Evolutionary conservation across 1,139 yeast species (phyloP).

Genomic region (Debaryomycetaceae sp.): DNA sequence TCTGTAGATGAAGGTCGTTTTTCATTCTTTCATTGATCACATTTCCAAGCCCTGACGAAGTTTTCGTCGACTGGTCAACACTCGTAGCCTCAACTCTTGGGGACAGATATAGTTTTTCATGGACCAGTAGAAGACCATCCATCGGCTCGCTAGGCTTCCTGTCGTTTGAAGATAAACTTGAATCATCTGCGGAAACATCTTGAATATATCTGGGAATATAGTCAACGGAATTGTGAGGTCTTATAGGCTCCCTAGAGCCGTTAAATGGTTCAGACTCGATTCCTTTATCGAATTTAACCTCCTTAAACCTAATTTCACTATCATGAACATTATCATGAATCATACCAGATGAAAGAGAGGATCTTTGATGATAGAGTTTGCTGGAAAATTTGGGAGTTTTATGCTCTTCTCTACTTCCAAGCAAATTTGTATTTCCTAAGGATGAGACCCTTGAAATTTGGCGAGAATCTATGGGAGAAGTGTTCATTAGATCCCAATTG

Average conservation of each 20-base stretch:
- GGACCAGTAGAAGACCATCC: conserved; percentile 27
- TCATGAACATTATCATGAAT: conserved; percentile 1
- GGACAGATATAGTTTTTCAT: conserved; percentile 29
- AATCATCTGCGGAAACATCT: conserved; percentile 4
- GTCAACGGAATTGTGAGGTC: not conserved
- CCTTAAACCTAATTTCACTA: conserved; percentile 24
- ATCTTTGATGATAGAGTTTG: not conserved
- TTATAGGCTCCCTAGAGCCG: not conserved
- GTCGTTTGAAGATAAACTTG: conserved; percentile 1
- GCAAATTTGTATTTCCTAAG: not conserved
- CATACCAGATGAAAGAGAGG: not conserved
- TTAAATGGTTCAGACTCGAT: not conserved
- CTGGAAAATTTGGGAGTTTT: not conserved
- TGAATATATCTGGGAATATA: not conserved
- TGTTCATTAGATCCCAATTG: not conserved
- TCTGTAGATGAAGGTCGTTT: conserved; percentile 14
- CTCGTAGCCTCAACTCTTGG: conserved; percentile 8
- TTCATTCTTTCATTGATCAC: conserved; percentile 13
- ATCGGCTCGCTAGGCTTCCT: conserved; percentile 17
- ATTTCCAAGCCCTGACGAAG: conserved; percentile 5
- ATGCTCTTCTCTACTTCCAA: not conserved
- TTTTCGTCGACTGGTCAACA: conserved; percentile 7
- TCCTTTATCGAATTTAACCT: conserved; percentile 21
- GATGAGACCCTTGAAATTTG: not conserved
- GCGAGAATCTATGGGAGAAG: not conserved